Evolutionary conservation across 2,329 filamentous ascomycete species (phyloP), one percentile per base, ranked within the genome.

Genomic region (Triangularia verruculosa): DNA sequence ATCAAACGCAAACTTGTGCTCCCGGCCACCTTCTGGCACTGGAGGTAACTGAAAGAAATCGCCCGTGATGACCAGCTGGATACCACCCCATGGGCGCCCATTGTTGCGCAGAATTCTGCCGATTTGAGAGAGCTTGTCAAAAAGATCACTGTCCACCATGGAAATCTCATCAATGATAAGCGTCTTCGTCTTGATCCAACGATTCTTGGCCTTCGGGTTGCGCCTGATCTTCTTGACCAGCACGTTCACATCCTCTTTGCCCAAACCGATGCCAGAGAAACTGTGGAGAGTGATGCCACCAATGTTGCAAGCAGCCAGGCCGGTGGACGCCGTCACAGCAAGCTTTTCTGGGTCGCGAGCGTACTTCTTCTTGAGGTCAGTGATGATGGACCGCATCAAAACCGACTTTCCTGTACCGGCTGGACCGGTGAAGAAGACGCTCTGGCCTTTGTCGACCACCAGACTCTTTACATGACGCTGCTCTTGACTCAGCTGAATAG

Each of bases 11-110:
- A 99, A 99, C 73, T 93, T 97, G 55, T 89, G 86, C 25, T 88
- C 83, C 55, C 81, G 78, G 15, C 51, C 25, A 51, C 85, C 86
- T 34, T 71, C 70, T 1, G 94, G 93, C 1, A 99, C 95, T 0
- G 95, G 95, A 0, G 95, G 95, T 3, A 99, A 79, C 74, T 99
- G 95, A 77, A 99, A 99, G 78, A 99, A 99, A 72, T 99, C 95
- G 2, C 95, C 95, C 0, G 95, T 99, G 64, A 99, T 91, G 62
- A 99, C 86, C 28, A 99, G 83, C 70, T 99, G 95, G 54, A 99
- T 98, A 4, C 95, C 95, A 61, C 95, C 96, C 81, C 97, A 99
- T 0, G 95, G 91, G 9, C 92, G 86, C 9, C 92, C 93, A 70
- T 97, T 97, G 73, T 96, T 97, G 61, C 93, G 87, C 66, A 99